A percentile compares a stretch with the other conserved stretches of the same genome.
Conservation (phyloP, 2,329 filamentous ascomycete genomes). For the Cercospora nicotianae region DNA sequence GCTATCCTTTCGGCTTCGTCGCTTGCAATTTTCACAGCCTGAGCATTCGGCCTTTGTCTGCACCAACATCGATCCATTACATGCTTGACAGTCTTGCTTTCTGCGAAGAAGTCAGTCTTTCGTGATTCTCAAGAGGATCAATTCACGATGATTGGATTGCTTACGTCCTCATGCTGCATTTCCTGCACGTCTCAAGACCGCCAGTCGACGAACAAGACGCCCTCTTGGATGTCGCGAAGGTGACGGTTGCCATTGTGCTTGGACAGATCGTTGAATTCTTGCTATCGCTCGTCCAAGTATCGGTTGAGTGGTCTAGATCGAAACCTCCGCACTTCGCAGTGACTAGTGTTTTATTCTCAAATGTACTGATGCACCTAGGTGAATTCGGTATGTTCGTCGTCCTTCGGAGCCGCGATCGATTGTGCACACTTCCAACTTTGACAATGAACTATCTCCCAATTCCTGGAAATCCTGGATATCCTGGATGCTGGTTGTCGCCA, state of each 20-base stretch:
- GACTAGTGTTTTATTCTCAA: background rate
- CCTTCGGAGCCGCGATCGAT: background rate
- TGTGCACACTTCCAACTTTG: background rate
- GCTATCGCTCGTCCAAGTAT: background rate
- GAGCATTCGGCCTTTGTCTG: background rate
- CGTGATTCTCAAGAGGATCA: too few species aligned
- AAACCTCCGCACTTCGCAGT: background rate
- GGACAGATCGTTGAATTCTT: background rate
- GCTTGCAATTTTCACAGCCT: background rate
- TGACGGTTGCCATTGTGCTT: background rate
- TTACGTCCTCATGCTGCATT: constrained; percentile 12
- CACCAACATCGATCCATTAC: constrained; percentile 2
- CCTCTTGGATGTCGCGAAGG: background rate
- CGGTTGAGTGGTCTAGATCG: background rate
- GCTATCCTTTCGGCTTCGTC: background rate
- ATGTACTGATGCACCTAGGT: background rate
- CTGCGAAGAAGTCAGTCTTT: background rate
- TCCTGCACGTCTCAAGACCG: background rate
- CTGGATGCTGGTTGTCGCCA: background rate
- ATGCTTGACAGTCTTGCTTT: background rate
- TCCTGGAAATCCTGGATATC: background rate
- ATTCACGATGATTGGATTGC: background rate
- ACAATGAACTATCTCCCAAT: background rate
- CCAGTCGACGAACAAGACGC: background rate
- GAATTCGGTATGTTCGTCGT: background rate